Base-by-base conservation (phyloP, 2,329 filamentous ascomycete genomes). In the Aspergillus sp. region DNA sequence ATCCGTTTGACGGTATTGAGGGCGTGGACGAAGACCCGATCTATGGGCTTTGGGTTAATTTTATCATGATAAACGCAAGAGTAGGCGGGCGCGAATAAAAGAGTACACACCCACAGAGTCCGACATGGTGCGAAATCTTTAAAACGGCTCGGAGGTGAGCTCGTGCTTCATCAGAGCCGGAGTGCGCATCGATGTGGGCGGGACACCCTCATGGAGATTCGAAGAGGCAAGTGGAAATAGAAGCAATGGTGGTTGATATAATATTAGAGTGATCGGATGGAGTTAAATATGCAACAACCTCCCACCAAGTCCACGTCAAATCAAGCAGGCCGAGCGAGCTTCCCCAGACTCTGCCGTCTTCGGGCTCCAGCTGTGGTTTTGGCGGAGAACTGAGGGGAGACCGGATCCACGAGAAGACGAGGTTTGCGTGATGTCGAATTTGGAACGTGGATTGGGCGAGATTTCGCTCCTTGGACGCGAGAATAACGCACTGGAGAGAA, bases 1-100 rank as follows among this genome's bases (percentile, higher is more conserved):
- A 99, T 96, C 80, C 96, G 96, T 80, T 97, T 97, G 72, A 99
- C 94, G 25, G 95, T 98, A 81, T 97, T 97, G 79, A 99, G 90
- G 68, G 95, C 95, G 87, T 99, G 94, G 77, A 96, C 94, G 79
- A 99, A 99, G 75, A 99, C 95, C 80, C 95, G 91, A 82, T 99
- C 95, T 98, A 66, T 7, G 41, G 5, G 48, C 6, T 7, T 25
- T 23, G 6, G 13, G 7, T 43, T 43, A 41, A 28, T n/a, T 41
- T n/a, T 22, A 22, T 3, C 5, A 7, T 28, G 8, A 15, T 6
- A 38, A 31, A 57, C 8, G 23, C 47, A 47, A 57, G 19, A 22
- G 23, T 17, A 13, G 8, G 19, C 31, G 31, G 23, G 54, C 13
- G 3, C 48, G 46, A 28, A 17, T 25, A 28, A 25, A 28, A 9